Base-by-base conservation (phyloP, 2,329 filamentous ascomycete genomes). In the Alternaria consortialis region DNA sequence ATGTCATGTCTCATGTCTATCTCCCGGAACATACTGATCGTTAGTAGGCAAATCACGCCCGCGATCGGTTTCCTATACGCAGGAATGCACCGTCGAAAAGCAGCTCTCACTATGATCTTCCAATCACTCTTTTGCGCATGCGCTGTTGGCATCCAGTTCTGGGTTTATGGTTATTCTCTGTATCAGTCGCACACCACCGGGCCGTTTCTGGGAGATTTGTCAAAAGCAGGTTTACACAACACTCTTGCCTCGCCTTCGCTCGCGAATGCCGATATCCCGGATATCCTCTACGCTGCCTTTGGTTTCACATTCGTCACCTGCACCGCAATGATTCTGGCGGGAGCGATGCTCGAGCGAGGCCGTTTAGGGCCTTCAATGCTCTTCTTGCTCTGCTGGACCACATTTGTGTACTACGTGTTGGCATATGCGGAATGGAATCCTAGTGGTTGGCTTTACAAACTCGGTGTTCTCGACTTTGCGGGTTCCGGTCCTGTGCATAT, bases 391-490 rank as follows among this genome's bases (percentile, higher is more conserved):
- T 76, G 70, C 56, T 77, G 74, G 75, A 76, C 73, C 0, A 76
- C 75, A 1, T 77, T 76, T 17, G 75, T 76, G 2, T 76, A 77
- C 58, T 76, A 77, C n/a, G 59, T 74, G n/a, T 60, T 92, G 62
- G 90, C 90, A 47, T 91, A 90, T 79, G 92, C 90, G 86, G 92
- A 90, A 46, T 93, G 90, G 91, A 92, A 92, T 78, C 80, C 83
- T 53, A 88, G 87, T 63, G 90, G 90, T 47, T 93, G 90, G 89
- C 84, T 91, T 29, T 89, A 84, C 78, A 85, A 85, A 20, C 84
- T 92, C 42, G 88, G 88, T 48, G 86, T 88, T 27, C 86, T 91
- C 68, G 90, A 93, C 77, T 93, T 92, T 70, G 90, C 91, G 34
- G 91, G 90, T 44, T 90, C 90, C 46, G 90, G 89, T 12, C 90